phyloP scores from a whole-genome alignment of 106 monocot species.

The Agapanthus africanus region DNA sequence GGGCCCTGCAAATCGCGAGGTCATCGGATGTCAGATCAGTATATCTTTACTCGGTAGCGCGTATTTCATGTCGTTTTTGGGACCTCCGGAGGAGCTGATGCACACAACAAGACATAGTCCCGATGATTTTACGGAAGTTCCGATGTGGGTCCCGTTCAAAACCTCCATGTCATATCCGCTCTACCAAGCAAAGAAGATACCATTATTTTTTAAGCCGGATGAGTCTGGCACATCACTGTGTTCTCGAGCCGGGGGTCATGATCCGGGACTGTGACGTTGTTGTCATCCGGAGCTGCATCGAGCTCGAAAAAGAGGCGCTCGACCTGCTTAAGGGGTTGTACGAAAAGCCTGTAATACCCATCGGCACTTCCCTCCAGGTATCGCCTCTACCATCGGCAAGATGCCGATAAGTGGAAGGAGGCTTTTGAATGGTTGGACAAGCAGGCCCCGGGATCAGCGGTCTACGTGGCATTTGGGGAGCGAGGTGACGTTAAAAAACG shows the following conservation, averaged over 20 bases:
- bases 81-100: not conserved
- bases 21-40: not conserved
- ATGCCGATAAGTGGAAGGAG: too few species aligned
- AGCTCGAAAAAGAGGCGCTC: constrained; percentile 7
- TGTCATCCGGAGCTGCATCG: constrained; percentile 7
- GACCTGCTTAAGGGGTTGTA: not conserved
- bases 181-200: not conserved
- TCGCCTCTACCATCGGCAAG: too few species aligned
- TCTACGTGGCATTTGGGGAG: constrained; percentile 32
- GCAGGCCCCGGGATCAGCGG: constrained; percentile 6
- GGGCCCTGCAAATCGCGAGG: not conserved
- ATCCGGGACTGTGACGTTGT: not conserved
- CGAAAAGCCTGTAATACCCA: constrained; percentile 3
- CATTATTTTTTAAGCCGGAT: too few species aligned
- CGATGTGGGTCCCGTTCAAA: not conserved
- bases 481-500: constrained; percentile 16
- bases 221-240: too few species aligned
- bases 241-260: too few species aligned
- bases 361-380: too few species aligned
- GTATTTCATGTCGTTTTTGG: not conserved
- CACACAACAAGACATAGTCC: not conserved
- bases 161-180: not conserved
- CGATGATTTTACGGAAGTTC: not conserved
- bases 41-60: not conserved
- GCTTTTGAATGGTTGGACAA: too few species aligned